Evolutionary conservation across 2,329 filamentous ascomycete genomes (phyloP), one percentile per base, ranked within the genome.

Genomic region (Tolypocladium guangdongense): DNA sequence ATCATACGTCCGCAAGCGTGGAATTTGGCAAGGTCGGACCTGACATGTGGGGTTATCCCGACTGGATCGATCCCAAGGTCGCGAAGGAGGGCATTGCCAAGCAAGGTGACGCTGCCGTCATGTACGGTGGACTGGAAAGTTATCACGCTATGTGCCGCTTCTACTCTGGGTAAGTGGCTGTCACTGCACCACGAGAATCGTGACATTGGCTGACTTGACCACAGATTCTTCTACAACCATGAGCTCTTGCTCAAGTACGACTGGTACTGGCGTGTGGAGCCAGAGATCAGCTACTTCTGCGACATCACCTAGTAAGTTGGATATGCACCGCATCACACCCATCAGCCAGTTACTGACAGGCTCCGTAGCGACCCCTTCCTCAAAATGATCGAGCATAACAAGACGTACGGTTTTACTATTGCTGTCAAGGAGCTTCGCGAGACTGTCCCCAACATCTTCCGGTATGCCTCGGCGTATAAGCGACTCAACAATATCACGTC

Each of bases 91-190:
- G 92, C 56, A 95, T 99, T 65, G 84, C 88, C 52, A 96, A 96
- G 74, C 93, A 99, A 71, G 93, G 93, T 59, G 93, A 99, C 70
- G 85, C 86, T 50, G 93, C 93, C 48, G 95, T 99, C 76, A 99
- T 99, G 93, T 99, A 97, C 68, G 93, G 93, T 68, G 93, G 93
- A 48, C 86, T 99, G 78, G 93, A 97, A 71, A 96, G 91, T 72
- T 99, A 99, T 68, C 93, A 99, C 66, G 87, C 95, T 72, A 99
- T 99, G 93, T 99, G 93, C 69, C 84, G 93, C 62, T 99, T 99
- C 77, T 99, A 99, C 74, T 99, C 93, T 58, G 93, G 92, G 87
- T 93, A 76, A 64, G 83, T 72, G 49, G 10, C 4, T 30, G 18
- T 16, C 14, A 41, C 33, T 12, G 43, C 43, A 22, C 43, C 8